Evolutionary conservation across 306 rosid species (phyloP), one percentile per base, ranked within the genome.

Genomic region (Prunus padus): DNA sequence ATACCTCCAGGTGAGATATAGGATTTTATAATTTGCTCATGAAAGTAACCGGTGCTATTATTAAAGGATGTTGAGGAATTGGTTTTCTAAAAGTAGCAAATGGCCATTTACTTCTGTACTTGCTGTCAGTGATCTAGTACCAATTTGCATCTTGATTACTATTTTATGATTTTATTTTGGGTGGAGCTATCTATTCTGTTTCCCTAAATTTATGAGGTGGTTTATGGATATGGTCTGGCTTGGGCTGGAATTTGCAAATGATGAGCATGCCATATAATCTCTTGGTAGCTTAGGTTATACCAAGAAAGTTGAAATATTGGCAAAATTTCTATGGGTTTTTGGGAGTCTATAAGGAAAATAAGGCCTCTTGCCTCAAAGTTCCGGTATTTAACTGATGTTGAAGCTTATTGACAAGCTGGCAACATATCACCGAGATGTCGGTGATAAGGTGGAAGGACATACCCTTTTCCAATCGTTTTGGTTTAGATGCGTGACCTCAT

Each of bases 1-100:
- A 79, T 96, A 96, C 88, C 96, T 96, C 50, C 99, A 96, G 99
- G 99, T 96, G 67, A 85, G 65, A 45, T 44, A 47, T 64, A 40
- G 8, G 26, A 60, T 33, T 49, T 28, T 33, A 23, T 45, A n/a
- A 44, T 28, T 26, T 42, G 18, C 33, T 19, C 37, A 44, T 31
- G 59, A 52, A 50, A 16, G 2, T 50, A 23, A 46, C 11, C 25
- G 23, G 4, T 9, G n/a, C 62, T 28, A 20, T 8, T 31, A 37
- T 64, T 31, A 6, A 16, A 22, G 51, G 50, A 8, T 57, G 20
- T 11, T 56, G 45, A 26, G 45, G 8, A 9, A 12, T 65, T 45
- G 23, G 8, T 57, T 57, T 67, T 67, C 33, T 44, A 6, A 47
- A 67, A 14, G 20, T 42, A 49, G 56, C 6, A 68, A 19, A 23